A percentile compares a stretch with the other conserved stretches of the same genome.
These are phyloP conservation scores for Phytophthora litchii DNA, from an alignment of 352 stramenopile species.

Conservation along the genomic window DNA sequence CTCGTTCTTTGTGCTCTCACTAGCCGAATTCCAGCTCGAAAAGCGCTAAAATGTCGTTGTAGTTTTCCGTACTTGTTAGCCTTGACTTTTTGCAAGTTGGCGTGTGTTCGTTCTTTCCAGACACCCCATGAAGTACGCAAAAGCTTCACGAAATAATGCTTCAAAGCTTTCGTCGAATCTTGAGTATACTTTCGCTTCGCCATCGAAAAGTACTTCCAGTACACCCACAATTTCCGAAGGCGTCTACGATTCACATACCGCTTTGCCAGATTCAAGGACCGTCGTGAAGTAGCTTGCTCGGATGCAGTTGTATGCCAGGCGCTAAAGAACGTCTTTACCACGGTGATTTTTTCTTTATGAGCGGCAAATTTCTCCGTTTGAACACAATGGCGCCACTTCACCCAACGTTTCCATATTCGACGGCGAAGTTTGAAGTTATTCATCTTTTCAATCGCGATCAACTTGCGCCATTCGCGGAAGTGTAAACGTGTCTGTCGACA, in stretches of 20 bases:
- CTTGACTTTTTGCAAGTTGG: conserved; percentile 50
- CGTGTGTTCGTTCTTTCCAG: conserved; percentile 51
- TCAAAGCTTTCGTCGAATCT: conserved; percentile 71
- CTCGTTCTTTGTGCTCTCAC: conserved; percentile 30
- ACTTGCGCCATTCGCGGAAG: conserved; percentile 38
- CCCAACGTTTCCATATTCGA: conserved; percentile 49
- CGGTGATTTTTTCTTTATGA: conserved; percentile 22
- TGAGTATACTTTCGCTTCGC: conserved; percentile 69
- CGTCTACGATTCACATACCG: conserved; percentile 65
- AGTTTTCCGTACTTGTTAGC: conserved; percentile 54
- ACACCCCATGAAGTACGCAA: conserved; percentile 54
- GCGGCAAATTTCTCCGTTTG: conserved; percentile 28
- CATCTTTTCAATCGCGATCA: conserved; percentile 33
- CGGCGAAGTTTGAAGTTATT: conserved; percentile 23
- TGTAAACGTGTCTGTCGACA: conserved; percentile 2
- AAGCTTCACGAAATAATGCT: conserved; percentile 80
- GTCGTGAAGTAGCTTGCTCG: conserved; percentile 40
- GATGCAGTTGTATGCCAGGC: conserved; percentile 49
- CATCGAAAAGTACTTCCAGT: conserved; percentile 84
- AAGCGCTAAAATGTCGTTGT: conserved; percentile 55
- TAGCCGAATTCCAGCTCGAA: conserved; percentile 42
- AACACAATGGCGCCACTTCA: conserved; percentile 16
- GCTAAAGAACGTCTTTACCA: conserved; percentile 40
- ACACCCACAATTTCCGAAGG: conserved; percentile 72
- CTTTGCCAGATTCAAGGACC: conserved; percentile 59